Base-by-base conservation (phyloP, 352 stramenopile species). In the Phytophthora hybrid region DNA sequence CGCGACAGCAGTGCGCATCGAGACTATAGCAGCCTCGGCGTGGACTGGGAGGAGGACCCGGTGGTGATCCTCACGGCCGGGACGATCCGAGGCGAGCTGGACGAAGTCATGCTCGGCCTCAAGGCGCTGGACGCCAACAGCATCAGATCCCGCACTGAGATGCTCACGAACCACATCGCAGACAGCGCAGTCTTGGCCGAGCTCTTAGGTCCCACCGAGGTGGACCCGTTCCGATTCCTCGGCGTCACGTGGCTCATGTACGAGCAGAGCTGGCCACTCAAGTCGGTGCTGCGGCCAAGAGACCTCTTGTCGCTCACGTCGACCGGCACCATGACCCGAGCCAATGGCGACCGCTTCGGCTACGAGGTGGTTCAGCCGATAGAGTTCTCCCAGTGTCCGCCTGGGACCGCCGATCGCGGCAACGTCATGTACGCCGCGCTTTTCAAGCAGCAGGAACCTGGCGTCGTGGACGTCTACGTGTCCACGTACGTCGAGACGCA, bases 281-380 rank as follows among this genome's bases (percentile, higher is more conserved):
- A 76, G 14, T 29, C 69, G 10, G 37, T 87, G 47, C 49, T 85
- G 11, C 68, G 68, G 5, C 66, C 79, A 6, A 68, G 77, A 49
- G 80, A 84, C 37, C 71, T 83, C 44, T 66, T 80, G 53, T 80
- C 62, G 23, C 49, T 83, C 1, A 60, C 60, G 29, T 78, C 78
- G 8, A 81, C 73, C 7, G 76, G 80, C 2, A 78, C 74, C 10
- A 68, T 84, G 49, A 73, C 59, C 0, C 69, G 73, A 1, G 51
- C 41, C 4, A 77, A 76, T 23, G 77, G 80, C n/a, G 78, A 85
- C n/a, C 63, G 59, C 13, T 71, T 87, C 32, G 80, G 80, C 66
- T 87, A 80, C 63, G 78, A 87, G 32, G 66, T 87, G 49, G 74
- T 82, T 5, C 80, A 89, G 60, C 83, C 86, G 10, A 74, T 84